Percentiles rank a stretch among this genome's conserved stretches.
Evolutionary conservation across 192 early-diverging fungal genomes (phyloP).

Genomic region (Coemansia sp.): DNA sequence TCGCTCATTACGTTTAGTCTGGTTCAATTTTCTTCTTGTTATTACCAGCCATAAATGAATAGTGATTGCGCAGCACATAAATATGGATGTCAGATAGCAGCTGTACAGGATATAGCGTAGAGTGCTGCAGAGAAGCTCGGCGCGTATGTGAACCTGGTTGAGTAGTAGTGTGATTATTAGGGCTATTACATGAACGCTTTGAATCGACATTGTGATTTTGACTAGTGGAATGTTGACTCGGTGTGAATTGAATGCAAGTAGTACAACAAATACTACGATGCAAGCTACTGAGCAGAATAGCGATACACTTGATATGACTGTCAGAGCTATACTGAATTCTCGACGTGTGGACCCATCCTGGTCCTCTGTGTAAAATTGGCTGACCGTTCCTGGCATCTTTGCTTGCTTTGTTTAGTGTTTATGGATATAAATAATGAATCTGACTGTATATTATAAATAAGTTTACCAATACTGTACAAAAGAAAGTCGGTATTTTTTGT

Average conservation of each 20-base stretch:
- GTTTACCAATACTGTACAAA: constrained; percentile 1
- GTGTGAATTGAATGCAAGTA: constrained; percentile 31
- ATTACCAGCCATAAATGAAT: constrained; percentile 49
- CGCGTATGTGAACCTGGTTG: constrained; percentile 18
- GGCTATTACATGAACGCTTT: constrained; percentile 37
- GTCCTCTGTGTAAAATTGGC: no score
- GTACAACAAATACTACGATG: constrained; percentile 25
- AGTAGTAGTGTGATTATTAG: constrained; percentile 27
- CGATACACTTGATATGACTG: constrained; percentile 13
- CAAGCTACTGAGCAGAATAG: constrained; percentile 27
- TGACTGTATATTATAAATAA: not conserved
- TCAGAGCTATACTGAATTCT: constrained; percentile 4
- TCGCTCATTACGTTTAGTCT: constrained; percentile 40
- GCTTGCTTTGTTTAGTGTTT: no score
- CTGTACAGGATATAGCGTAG: constrained; percentile 40
- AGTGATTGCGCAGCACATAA: constrained; percentile 40
- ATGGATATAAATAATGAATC: not conserved
- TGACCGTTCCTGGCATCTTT: no score
- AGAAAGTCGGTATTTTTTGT: not conserved
- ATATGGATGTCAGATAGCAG: constrained; percentile 49
- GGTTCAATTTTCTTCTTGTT: constrained; percentile 27
- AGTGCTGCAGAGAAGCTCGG: constrained; percentile 24
- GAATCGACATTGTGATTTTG: constrained; percentile 42
- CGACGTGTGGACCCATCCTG: no score
- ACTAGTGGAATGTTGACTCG: constrained; percentile 41